Conservation (phyloP, 345 rosid species). For the Citrus mangshanensis region DNA sequence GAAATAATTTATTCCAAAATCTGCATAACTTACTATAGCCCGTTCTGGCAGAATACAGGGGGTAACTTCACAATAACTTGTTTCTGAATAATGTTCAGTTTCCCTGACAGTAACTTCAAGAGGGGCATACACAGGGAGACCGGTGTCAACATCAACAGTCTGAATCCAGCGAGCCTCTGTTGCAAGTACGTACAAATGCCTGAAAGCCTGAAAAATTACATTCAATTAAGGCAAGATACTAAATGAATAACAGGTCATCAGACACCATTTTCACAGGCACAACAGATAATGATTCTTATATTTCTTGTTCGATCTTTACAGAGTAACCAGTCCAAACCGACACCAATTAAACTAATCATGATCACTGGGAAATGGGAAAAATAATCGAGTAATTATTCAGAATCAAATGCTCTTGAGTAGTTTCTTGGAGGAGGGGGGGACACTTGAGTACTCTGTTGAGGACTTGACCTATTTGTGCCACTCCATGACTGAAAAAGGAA, state of each 20-base stretch:
- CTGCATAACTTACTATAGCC: conserved; percentile 65
- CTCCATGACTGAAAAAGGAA: background rate
- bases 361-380: background rate
- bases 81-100: conserved; percentile 83
- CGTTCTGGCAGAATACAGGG: conserved; percentile 98
- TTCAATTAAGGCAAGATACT: conserved; percentile 8
- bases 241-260: conserved; percentile 11
- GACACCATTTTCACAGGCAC: background rate
- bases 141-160: conserved; percentile 94
- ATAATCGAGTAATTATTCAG: background rate
- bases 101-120: conserved; percentile 77
- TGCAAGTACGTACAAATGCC: conserved; percentile 94
- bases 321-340: background rate
- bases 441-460: background rate
- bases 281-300: conserved; percentile 1
- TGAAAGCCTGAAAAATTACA: conserved; percentile 68
- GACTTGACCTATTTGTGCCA: background rate
- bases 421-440: no score
- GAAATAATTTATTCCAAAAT: background rate
- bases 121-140: conserved; percentile 91
- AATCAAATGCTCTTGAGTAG: background rate
- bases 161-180: conserved; percentile 97
- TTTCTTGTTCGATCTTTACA: background rate
- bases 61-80: conserved; percentile 81
- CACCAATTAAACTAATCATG: background rate